These are phyloP conservation scores for Bipolaris zeicola DNA, from an alignment of 2,329 filamentous ascomycete genomes.

Conservation along the genomic window DNA sequence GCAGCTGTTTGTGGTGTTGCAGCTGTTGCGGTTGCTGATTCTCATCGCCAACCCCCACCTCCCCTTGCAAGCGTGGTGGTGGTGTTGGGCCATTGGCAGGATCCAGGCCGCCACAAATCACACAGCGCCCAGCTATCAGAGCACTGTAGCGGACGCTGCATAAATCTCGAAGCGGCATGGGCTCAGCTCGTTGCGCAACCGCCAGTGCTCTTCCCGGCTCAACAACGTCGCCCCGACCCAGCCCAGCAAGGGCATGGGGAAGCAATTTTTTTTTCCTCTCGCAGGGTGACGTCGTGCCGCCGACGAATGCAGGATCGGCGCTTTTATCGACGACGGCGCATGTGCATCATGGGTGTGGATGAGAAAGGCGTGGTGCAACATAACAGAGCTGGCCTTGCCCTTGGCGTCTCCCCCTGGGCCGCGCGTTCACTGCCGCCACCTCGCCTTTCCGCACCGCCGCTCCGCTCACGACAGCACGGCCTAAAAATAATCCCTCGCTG, in stretches of 20 bases:
- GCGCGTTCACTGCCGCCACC: slow-evolving; percentile 7
- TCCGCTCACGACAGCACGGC: slow-evolving; percentile 3
- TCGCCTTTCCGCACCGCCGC: slow-evolving; percentile 6
- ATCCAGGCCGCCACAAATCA: slow-evolving; percentile 21
- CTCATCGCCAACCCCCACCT: not conserved
- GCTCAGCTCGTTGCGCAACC: slow-evolving; percentile 20
- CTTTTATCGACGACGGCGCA: not conserved
- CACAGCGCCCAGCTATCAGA: slow-evolving; percentile 23
- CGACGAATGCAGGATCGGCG: not conserved
- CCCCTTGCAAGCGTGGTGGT: no score
- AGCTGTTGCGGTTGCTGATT: not conserved
- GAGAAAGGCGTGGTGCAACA: no score
- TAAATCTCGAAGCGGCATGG: slow-evolving; percentile 26
- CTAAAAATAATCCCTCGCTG: slow-evolving; percentile 8
- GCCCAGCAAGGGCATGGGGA: not conserved
- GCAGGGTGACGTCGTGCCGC: slow-evolving; percentile 6
- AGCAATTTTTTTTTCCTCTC: not conserved
- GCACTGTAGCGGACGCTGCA: slow-evolving; percentile 21
- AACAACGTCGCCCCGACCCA: slow-evolving; percentile 8
- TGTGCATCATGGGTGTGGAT: not conserved
- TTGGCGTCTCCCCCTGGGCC: slow-evolving; percentile 11
- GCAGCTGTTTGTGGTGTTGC: not conserved
- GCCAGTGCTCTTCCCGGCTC: slow-evolving; percentile 10
- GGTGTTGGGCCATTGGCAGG: slow-evolving; percentile 7
- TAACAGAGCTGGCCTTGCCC: slow-evolving; percentile 8